These are phyloP conservation scores for Clonostachys sp. DNA, from an alignment of 2,329 filamentous ascomycete genomes.

Conservation along the genomic window DNA sequence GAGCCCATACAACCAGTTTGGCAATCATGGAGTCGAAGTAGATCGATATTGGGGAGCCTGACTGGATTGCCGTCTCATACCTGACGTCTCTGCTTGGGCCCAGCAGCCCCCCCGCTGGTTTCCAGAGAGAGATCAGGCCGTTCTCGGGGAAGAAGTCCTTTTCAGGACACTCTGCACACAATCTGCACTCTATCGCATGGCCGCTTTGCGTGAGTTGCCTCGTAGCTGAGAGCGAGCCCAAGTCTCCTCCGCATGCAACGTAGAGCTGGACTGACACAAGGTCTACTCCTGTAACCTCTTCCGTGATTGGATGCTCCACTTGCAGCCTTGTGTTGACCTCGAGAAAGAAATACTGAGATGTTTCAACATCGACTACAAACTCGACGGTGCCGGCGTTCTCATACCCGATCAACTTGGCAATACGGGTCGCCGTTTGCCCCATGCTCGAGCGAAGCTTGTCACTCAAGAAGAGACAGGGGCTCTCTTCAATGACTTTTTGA, in stretches of 20 bases:
- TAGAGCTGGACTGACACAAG: slow-evolving; percentile 95
- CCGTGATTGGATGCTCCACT: slow-evolving; percentile 98
- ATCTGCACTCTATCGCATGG: slow-evolving; percentile 35
- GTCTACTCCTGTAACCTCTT: slow-evolving; percentile 98
- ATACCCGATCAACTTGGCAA: slow-evolving; percentile 92
- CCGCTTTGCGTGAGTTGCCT: slow-evolving; percentile 15
- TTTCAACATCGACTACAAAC: slow-evolving; percentile 95
- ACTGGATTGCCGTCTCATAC: slow-evolving; percentile 32
- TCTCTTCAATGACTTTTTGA: slow-evolving; percentile 99
- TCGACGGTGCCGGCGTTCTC: slow-evolving; percentile 98
- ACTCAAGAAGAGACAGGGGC: slow-evolving; percentile 93
- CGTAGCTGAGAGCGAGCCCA: too few relatives aligned
- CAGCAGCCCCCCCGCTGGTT: slow-evolving; percentile 1
- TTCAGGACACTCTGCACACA: slow-evolving; percentile 35
- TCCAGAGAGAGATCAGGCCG: slow-evolving; percentile 26
- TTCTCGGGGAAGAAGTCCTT: slow-evolving; percentile 28
- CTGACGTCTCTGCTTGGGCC: slow-evolving; percentile 17
- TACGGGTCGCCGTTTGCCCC: slow-evolving; percentile 92
- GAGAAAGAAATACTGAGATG: slow-evolving; percentile 99
- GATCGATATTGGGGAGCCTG: slow-evolving; percentile 29
- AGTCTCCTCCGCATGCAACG: slow-evolving; percentile 77
- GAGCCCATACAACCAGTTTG: slow-evolving; percentile 38
- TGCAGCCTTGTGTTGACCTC: slow-evolving; percentile 98
- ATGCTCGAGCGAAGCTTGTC: slow-evolving; percentile 85
- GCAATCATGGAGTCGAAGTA: slow-evolving; percentile 42